Evolutionary conservation across 2,329 filamentous ascomycete genomes (phyloP).

Genomic region (Tolypocladium nubicola): DNA sequence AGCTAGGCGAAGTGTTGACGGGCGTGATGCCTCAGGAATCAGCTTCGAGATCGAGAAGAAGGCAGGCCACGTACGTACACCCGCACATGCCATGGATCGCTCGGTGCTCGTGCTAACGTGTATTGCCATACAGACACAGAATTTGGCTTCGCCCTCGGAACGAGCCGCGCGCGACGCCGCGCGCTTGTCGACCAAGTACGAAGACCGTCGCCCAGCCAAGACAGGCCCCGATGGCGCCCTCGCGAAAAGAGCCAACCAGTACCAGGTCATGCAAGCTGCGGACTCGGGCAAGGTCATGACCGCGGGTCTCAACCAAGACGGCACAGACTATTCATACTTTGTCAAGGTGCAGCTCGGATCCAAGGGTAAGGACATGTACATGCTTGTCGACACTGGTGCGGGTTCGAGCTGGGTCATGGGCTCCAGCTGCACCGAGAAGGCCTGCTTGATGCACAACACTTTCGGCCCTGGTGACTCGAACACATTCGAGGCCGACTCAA

Average conservation of each 20-base stretch:
- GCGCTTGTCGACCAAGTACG: slow-evolving; percentile 29
- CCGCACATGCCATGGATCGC: not conserved
- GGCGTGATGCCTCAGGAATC: slow-evolving; percentile 12
- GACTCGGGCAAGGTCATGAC: slow-evolving; percentile 35
- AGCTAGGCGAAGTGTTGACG: slow-evolving; percentile 13
- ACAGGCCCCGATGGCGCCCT: slow-evolving; percentile 4
- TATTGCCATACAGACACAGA: slow-evolving; percentile 20
- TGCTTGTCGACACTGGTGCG: slow-evolving; percentile 57
- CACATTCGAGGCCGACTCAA: slow-evolving; percentile 42
- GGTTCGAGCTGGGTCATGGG: slow-evolving; percentile 80
- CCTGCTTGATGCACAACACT: slow-evolving; percentile 59
- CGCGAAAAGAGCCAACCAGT: slow-evolving; percentile 33
- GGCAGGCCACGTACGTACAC: slow-evolving; percentile 8
- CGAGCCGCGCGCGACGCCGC: slow-evolving; percentile 19
- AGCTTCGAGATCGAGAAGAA: slow-evolving; percentile 32
- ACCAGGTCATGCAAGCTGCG: slow-evolving; percentile 33
- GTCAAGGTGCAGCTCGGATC: slow-evolving; percentile 47
- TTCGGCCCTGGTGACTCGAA: slow-evolving; percentile 58
- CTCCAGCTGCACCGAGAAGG: slow-evolving; percentile 50
- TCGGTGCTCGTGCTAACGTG: not conserved
- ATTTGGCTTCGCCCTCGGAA: slow-evolving; percentile 18
- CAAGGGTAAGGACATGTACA: slow-evolving; percentile 39
- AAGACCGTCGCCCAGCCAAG: not conserved
- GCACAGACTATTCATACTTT: slow-evolving; percentile 57
- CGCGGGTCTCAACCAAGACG: slow-evolving; percentile 51